Base-by-base conservation (phyloP, 78 protist genomes). In the Thecamonas trahens region DNA sequence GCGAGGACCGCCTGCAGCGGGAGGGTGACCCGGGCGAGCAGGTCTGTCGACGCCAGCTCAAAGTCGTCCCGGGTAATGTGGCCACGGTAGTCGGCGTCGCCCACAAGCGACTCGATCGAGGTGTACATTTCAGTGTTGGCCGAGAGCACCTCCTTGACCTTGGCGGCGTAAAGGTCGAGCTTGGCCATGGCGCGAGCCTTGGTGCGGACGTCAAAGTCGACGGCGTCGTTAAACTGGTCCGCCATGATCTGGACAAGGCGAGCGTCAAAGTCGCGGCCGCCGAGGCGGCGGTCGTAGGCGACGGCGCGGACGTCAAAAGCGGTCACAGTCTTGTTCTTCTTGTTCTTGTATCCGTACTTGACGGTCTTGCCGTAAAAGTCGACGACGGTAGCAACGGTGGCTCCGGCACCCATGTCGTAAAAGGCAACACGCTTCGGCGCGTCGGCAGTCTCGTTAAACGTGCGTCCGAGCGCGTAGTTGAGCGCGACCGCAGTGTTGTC, bases 321-420 rank as follows among this genome's bases (percentile, higher is more conserved):
- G 38, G 77, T 76, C 54, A 24, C 35, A 6, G 31, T 72, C 20
- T 2, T 5, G 29, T 32, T 61, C 53, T 55, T 18, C 58, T 34
- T 59, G 42, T 2, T 50, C 76, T 47, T 61, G 74, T 63, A 67
- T 17, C 45, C 63, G 29, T n/a, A n/a, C n/a, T n/a, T n/a, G 6
- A 11, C 11, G 47, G 82, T 52, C 39, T 44, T 40, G 24, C 59
- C 62, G 64, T n/a, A 24, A 29, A 61, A 77, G 49, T 52, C 50
- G 22, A 68, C 75, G 54, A 84, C 60, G 2, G 89, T 69, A 7
- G 72, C 72, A 13, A 35, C 49, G n/a, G 80, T 74, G 26, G 47
- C 54, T 39, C 59, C 50, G 18, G 82, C 72, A 64, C 90, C 90
- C 83, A 85, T 80, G 64, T 85, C 85, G 34, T 72, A 85, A 40